phyloP scores from a whole-genome alignment of 2,329 filamentous ascomycete species.

The Beauveria asiatica region DNA sequence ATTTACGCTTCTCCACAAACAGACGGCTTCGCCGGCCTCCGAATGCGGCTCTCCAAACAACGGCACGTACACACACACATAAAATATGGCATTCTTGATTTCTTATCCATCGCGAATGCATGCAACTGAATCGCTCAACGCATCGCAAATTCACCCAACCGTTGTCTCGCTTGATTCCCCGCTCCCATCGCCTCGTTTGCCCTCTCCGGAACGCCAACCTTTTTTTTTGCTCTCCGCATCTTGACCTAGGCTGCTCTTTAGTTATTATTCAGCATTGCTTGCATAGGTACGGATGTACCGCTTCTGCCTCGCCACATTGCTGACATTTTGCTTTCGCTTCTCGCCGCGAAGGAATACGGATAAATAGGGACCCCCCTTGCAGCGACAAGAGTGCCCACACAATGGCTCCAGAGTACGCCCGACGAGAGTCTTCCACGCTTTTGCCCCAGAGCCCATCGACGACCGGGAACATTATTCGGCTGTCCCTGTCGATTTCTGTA shows the following conservation, averaged over 20 bases:
- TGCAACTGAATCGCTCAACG: neutral
- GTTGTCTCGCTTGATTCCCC: too few species aligned
- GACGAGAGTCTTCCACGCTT: neutral
- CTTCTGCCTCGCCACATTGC: too few species aligned
- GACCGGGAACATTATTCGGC: neutral
- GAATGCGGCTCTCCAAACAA: neutral
- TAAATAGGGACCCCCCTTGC: neutral
- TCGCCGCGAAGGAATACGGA: neutral
- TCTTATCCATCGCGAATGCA: neutral
- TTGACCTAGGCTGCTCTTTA: too few species aligned
- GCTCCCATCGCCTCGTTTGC: too few species aligned
- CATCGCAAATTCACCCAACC: neutral
- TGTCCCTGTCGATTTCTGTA: neutral
- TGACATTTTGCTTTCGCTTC: neutral
- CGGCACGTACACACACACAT: neutral
- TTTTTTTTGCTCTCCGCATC: too few species aligned
- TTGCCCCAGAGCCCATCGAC: neutral
- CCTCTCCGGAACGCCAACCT: too few species aligned
- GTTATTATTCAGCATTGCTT: too few species aligned
- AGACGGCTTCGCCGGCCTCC: neutral
- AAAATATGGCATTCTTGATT: neutral
- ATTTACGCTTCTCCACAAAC: neutral
- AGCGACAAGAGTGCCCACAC: neutral
- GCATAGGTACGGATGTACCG: too few species aligned
- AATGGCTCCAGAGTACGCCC: neutral